Evolutionary conservation across 306 rosid genomes (phyloP).

Genomic region (Coriaria nepalensis): DNA sequence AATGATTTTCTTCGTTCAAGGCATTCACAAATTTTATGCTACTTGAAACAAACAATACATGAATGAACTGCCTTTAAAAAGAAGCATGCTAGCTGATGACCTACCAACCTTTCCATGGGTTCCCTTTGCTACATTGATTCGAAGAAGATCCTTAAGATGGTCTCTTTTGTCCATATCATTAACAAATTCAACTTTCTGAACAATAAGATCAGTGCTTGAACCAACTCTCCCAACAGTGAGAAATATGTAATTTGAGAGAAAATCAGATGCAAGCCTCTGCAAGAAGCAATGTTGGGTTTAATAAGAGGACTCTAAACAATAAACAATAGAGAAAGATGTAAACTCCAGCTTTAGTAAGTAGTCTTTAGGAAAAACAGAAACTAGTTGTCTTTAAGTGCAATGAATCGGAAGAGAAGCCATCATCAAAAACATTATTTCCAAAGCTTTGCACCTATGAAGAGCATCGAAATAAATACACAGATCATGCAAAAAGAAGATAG

Average conservation of each 20-base stretch:
- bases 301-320: neutral
- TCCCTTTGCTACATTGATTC: slow-evolving; percentile 7
- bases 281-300: neutral
- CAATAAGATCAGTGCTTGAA: slow-evolving; percentile 27
- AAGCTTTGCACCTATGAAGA: too few relatives aligned
- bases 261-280: slow-evolving; percentile 28
- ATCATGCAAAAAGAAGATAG: too few relatives aligned
- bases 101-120: slow-evolving; percentile 19
- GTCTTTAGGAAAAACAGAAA: too few relatives aligned
- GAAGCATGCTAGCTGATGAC: neutral
- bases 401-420: too few relatives aligned
- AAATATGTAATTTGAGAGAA: slow-evolving; percentile 30
- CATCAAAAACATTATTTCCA: too few relatives aligned
- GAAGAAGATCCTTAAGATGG: slow-evolving; percentile 16
- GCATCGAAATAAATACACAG: too few relatives aligned
- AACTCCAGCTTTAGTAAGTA: too few relatives aligned
- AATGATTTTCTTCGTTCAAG: neutral
- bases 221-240: slow-evolving; percentile 29
- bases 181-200: slow-evolving; percentile 19
- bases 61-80: too few relatives aligned
- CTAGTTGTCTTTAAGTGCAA: too few relatives aligned
- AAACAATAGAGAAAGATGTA: neutral
- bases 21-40: neutral
- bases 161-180: slow-evolving; percentile 15
- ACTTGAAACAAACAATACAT: too few relatives aligned